Percentiles rank a stretch among this genome's conserved stretches.
phyloP scores from a whole-genome alignment of 1,139 yeast genomes.

The Protomyces gravidus region DNA sequence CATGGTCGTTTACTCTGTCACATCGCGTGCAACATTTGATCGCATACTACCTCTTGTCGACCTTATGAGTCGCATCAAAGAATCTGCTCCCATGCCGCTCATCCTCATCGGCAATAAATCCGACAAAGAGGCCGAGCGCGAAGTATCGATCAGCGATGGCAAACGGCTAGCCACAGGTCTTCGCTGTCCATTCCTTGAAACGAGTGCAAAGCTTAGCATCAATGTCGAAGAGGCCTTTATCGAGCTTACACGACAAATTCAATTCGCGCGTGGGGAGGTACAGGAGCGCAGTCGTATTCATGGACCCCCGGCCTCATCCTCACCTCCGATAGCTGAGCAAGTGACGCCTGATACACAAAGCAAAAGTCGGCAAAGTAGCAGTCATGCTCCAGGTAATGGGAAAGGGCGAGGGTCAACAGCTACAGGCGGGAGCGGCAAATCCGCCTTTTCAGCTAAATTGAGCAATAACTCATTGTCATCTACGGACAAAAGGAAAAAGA shows the following conservation, averaged over 20 bases:
- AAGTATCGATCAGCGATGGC: slow-evolving; percentile 73
- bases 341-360: no score
- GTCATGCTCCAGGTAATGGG: no score
- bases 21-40: slow-evolving; percentile 78
- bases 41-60: slow-evolving; percentile 77
- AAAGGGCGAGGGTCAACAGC: background rate
- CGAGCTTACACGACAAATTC: background rate
- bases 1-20: slow-evolving; percentile 80
- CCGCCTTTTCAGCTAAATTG: background rate
- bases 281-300: background rate
- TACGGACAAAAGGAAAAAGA: background rate
- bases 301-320: background rate
- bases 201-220: slow-evolving; percentile 85
- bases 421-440: background rate
- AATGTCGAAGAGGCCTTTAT: slow-evolving; percentile 86
- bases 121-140: slow-evolving; percentile 66
- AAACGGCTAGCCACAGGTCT: slow-evolving; percentile 74
- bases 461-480: background rate
- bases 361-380: no score
- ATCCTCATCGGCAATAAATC: slow-evolving; percentile 85
- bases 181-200: slow-evolving; percentile 70
- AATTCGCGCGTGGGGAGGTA: background rate
- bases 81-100: slow-evolving; percentile 37
- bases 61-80: slow-evolving; percentile 86
- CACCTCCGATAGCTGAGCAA: no score